Percentiles rank a stretch among this genome's conserved stretches.
phyloP scores from a whole-genome alignment of 1,139 yeast genomes.

The Debaryomyces psychrophilus region DNA sequence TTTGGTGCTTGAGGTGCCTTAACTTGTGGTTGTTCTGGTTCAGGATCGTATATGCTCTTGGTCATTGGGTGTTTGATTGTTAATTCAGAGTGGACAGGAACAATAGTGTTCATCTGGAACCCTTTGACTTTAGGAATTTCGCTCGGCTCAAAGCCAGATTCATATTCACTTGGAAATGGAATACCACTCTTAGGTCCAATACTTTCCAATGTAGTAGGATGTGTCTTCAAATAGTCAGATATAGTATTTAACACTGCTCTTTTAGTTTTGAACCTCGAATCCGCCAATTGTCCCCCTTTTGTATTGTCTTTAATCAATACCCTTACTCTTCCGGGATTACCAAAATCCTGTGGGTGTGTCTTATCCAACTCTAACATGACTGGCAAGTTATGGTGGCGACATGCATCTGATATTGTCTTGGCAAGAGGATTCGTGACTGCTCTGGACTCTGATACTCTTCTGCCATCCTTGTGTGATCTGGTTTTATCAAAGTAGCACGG shows the following conservation, averaged over 20 bases:
- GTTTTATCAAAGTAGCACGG: slow-evolving; percentile 90
- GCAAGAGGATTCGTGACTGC: slow-evolving; percentile 92
- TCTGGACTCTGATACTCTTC: slow-evolving; percentile 66
- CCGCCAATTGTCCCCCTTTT: slow-evolving; percentile 42
- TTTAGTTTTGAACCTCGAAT: slow-evolving; percentile 54
- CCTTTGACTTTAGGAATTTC: slow-evolving; percentile 81
- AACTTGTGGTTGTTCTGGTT: slow-evolving; percentile 44
- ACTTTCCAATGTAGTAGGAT: slow-evolving; percentile 72
- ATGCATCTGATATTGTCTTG: slow-evolving; percentile 72
- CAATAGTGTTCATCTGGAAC: slow-evolving; percentile 79
- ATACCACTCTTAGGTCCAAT: slow-evolving; percentile 55
- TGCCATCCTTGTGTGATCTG: slow-evolving; percentile 78
- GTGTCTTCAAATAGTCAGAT: slow-evolving; percentile 60
- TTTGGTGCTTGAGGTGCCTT: slow-evolving; percentile 45
- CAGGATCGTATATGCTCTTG: slow-evolving; percentile 64
- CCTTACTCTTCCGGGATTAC: slow-evolving; percentile 93
- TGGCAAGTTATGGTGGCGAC: slow-evolving; percentile 52
- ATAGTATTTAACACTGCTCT: slow-evolving; percentile 66
- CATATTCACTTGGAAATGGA: slow-evolving; percentile 65
- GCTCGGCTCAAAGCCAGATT: slow-evolving; percentile 54
- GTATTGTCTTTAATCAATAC: slow-evolving; percentile 60
- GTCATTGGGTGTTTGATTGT: slow-evolving; percentile 86
- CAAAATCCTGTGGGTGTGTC: slow-evolving; percentile 95
- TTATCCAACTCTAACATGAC: slow-evolving; percentile 75
- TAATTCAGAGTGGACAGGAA: slow-evolving; percentile 81